phyloP scores from a whole-genome alignment of 106 monocot genomes.

The Acorus calamus region DNA sequence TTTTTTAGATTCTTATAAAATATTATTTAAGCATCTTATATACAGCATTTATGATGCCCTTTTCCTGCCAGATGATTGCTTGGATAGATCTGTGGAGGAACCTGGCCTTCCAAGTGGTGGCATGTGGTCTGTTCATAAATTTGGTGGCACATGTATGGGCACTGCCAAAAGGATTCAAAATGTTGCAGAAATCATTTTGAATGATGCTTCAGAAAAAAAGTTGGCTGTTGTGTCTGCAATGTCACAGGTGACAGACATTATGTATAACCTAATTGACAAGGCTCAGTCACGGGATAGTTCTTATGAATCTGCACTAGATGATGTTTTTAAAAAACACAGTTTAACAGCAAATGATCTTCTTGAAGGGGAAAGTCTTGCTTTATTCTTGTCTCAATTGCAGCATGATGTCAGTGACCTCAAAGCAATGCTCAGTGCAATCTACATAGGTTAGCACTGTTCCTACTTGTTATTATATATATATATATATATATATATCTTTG shows the following conservation, averaged over 20 bases:
- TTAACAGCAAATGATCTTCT: conserved; percentile 75
- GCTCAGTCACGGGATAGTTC: conserved; percentile 88
- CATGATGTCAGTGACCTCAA: conserved; percentile 84
- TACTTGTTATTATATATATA: no score
- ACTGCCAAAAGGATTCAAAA: conserved; percentile 65
- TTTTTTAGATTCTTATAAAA: no score
- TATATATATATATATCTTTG: no score
- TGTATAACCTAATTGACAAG: conserved; percentile 77
- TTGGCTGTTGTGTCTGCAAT: conserved; percentile 93
- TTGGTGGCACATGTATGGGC: conserved; percentile 98
- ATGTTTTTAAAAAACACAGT: conserved; percentile 84
- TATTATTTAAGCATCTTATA: no score
- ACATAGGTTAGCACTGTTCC: conserved; percentile 49
- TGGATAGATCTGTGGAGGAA: conserved; percentile 30
- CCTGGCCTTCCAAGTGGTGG: conserved; percentile 56
- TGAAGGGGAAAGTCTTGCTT: conserved; percentile 62
- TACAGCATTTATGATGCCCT: no score
- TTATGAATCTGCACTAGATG: conserved; percentile 57
- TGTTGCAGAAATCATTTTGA: conserved; percentile 64
- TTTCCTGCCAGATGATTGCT: conserved; percentile 42
- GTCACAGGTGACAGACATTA: conserved; percentile 98
- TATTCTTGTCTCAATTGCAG: conserved; percentile 66
- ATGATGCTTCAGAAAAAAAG: conserved; percentile 80
- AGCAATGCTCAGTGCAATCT: conserved; percentile 91
- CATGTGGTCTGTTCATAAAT: conserved; percentile 98